A percentile compares a stretch with the other conserved stretches of the same genome.
Conservation (phyloP, 2,329 filamentous ascomycete species). For the Meredithiella fracta region DNA sequence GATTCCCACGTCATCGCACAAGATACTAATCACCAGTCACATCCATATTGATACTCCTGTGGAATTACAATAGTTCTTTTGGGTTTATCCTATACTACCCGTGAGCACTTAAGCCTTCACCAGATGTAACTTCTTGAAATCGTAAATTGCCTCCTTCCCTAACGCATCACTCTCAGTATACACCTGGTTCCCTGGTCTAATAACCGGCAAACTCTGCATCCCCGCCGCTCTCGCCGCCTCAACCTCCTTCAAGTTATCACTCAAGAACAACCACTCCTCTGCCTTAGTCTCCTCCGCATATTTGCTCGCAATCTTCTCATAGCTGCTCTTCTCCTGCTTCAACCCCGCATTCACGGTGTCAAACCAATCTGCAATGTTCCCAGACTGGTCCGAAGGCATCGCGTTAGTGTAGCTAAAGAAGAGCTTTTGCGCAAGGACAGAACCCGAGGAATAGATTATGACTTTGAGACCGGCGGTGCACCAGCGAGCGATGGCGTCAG, state of each 20-base stretch:
- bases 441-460: slow-evolving; percentile 70
- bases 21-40: neutral
- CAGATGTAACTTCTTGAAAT: slow-evolving; percentile 19
- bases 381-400: slow-evolving; percentile 40
- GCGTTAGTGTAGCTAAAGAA: slow-evolving; percentile 53
- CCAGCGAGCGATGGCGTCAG: slow-evolving; percentile 45
- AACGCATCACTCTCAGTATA: slow-evolving; percentile 34
- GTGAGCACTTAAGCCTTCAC: slow-evolving; percentile 5
- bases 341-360: slow-evolving; percentile 67
- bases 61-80: too few relatives aligned
- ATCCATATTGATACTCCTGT: too few relatives aligned
- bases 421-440: slow-evolving; percentile 64
- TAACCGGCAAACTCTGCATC: slow-evolving; percentile 45
- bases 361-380: slow-evolving; percentile 49
- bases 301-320: slow-evolving; percentile 41
- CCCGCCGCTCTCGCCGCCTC: slow-evolving; percentile 44
- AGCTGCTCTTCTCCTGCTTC: slow-evolving; percentile 53
- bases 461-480: slow-evolving; percentile 37
- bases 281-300: slow-evolving; percentile 25
- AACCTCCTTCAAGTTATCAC: slow-evolving; percentile 60
- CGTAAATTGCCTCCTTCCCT: slow-evolving; percentile 21
- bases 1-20: too few relatives aligned
- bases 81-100: too few relatives aligned
- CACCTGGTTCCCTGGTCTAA: slow-evolving; percentile 53
- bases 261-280: slow-evolving; percentile 56